Evolutionary conservation across 768 basidiomycete genomes (phyloP), one percentile per base, ranked within the genome.

Genomic region (Macrolepiota dolichaula): DNA sequence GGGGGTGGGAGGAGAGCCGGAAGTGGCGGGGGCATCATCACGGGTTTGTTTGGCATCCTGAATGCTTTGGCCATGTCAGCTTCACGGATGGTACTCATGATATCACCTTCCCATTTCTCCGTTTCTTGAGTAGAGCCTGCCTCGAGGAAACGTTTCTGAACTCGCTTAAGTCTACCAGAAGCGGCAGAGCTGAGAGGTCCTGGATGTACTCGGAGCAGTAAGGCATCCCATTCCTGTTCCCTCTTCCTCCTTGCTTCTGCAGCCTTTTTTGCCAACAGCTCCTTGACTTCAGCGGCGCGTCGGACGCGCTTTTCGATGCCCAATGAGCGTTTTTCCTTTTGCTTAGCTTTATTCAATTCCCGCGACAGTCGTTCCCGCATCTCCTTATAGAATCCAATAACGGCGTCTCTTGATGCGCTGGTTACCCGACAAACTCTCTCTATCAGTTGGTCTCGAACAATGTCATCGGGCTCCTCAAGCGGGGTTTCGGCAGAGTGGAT

Each of bases 81-180:
- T 64, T 89, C 86, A 56, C 75, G 79, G 24, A 91, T 71, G 7
- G 85, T 85, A 17, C 79, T 74, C 35, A 65, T 64, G 42, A 92
- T 81, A 67, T 88, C 85, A 27, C 70, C 75, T 70, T 87, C 86
- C 91, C 90, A 92, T 69, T 81, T 83, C 22, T 70, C 68, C 9
- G 72, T 65, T 57, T 86, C 79, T 57, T 76, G 79, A 11, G 75
- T 75, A 2, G 81, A 74, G n/a, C 77, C 77, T 3, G 85, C 82
- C 62, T 86, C 83, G 62, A 91, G 59, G 67, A 85, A 92, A 32
- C 80, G 81, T 9, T 67, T 76, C 38, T 80, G 82, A 25, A 92
- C 74, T 10, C 81, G 77, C 24, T 81, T 79, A 7, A 92, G 71
- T 27, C 86, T 81, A 59, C 81, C 69, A 4, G 59, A 61, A 2